Evolutionary conservation across 2,329 filamentous ascomycete genomes (phyloP).

Genomic region (Colletotrichum costaricense): DNA sequence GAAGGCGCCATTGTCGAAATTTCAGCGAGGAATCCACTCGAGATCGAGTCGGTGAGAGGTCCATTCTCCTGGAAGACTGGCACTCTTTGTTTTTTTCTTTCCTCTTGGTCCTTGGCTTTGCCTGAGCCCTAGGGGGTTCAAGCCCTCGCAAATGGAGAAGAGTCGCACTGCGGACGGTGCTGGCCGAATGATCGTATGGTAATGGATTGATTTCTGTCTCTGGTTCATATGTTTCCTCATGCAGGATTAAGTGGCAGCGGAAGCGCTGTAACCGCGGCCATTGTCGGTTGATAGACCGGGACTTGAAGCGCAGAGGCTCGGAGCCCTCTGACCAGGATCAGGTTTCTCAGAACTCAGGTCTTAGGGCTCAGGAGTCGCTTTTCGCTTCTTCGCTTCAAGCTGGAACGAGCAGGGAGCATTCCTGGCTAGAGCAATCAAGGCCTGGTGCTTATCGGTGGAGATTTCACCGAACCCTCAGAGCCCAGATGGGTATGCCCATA

Average conservation of each 20-base stretch:
- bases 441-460: conserved; percentile 26
- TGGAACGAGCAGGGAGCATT: conserved; percentile 20
- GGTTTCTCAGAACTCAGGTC: not conserved
- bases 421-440: not conserved
- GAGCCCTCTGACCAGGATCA: not conserved
- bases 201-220: conserved; percentile 19
- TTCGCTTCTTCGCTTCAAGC: conserved; percentile 19
- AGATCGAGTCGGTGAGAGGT: conserved; percentile 24
- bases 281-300: conserved; percentile 7
- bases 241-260: not conserved
- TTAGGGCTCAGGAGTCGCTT: not conserved
- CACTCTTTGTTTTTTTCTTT: not conserved
- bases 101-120: not conserved
- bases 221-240: conserved; percentile 10
- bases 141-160: conserved; percentile 16
- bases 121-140: not conserved
- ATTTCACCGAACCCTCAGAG: conserved; percentile 13
- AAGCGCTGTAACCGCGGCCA: conserved; percentile 24
- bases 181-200: conserved; percentile 27
- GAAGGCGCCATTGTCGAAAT: conserved; percentile 31
- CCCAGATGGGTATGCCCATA: conserved; percentile 1
- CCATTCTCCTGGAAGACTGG: conserved; percentile 1
- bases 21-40: conserved; percentile 26
- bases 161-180: conserved; percentile 9
- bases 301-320: conserved; percentile 14